A percentile compares a stretch with the other conserved stretches of the same genome.
Evolutionary conservation across 1,284 basidiomycete genomes (phyloP).

Genomic region (Mycosarcoma mackinlayi): DNA sequence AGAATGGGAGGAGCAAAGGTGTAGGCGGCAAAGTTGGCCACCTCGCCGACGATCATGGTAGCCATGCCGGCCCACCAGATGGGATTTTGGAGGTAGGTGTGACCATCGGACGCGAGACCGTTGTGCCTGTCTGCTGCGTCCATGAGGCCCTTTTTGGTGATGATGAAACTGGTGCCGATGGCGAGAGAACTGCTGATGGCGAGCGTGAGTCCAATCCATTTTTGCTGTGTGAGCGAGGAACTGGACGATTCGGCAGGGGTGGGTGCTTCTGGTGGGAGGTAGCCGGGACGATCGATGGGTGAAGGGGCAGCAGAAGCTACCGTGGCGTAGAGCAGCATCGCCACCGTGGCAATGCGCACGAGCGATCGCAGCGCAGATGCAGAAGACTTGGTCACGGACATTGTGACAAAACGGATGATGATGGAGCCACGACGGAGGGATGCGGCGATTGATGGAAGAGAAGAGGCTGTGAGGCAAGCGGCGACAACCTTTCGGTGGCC

Average conservation of each 20-base stretch:
- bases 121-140: constrained; percentile 63
- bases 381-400: constrained; percentile 1
- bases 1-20: constrained; percentile 97
- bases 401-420: constrained; percentile 1
- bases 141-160: constrained; percentile 68
- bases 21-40: constrained; percentile 98
- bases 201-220: constrained; percentile 66
- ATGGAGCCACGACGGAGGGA: background rate
- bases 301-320: constrained; percentile 24
- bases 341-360: constrained; percentile 21
- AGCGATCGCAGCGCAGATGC: constrained; percentile 18
- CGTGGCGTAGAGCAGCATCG: constrained; percentile 26
- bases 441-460: too few species aligned
- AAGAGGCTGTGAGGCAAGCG: too few species aligned
- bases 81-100: constrained; percentile 84
- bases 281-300: constrained; percentile 36
- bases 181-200: constrained; percentile 65
- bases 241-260: constrained; percentile 29
- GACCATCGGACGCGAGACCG: constrained; percentile 65
- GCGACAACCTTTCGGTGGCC: too few species aligned
- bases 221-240: constrained; percentile 61
- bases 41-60: constrained; percentile 73
- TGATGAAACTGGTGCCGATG: constrained; percentile 68
- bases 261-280: constrained; percentile 41
- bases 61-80: constrained; percentile 99